A percentile compares a stretch with the other conserved stretches of the same genome.
Conservation (phyloP, 192 early-diverging fungal species). For the Diversispora eburnea region DNA sequence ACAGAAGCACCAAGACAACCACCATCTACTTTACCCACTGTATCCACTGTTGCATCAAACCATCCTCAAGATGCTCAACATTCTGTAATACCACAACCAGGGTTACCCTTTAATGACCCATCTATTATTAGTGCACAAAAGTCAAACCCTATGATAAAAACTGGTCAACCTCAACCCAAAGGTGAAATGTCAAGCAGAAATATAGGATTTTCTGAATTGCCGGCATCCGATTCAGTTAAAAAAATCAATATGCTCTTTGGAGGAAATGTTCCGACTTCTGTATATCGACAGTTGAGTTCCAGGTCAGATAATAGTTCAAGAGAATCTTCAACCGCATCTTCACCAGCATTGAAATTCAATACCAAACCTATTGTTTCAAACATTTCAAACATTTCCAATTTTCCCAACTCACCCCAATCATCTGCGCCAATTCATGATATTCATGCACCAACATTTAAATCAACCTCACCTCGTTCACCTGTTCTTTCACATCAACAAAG, state of each 20-base stretch:
- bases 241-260: conserved; percentile 39
- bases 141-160: not conserved
- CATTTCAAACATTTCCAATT: not conserved
- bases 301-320: conserved; percentile 40
- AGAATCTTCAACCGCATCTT: conserved; percentile 26
- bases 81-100: conserved; percentile 9
- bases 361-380: conserved; percentile 13
- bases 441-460: conserved; percentile 15
- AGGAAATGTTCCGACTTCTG: conserved; percentile 55
- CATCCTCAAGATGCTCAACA: not conserved
- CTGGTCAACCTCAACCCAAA: conserved; percentile 8
- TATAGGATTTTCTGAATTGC: conserved; percentile 13
- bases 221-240: conserved; percentile 13
- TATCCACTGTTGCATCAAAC: not conserved
- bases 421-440: conserved; percentile 12
- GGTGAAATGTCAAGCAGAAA: conserved; percentile 5
- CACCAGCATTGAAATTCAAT: conserved; percentile 29
- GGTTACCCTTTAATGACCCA: conserved; percentile 25
- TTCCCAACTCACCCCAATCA: conserved; percentile 23
- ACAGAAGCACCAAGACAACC: not conserved
- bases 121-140: conserved; percentile 29
- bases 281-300: conserved; percentile 55
- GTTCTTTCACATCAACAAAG: conserved; percentile 16
- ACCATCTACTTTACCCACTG: not conserved
- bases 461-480: conserved; percentile 14